Conservation (phyloP, 352 stramenopile species). For the Phytophthora pinifolia region DNA sequence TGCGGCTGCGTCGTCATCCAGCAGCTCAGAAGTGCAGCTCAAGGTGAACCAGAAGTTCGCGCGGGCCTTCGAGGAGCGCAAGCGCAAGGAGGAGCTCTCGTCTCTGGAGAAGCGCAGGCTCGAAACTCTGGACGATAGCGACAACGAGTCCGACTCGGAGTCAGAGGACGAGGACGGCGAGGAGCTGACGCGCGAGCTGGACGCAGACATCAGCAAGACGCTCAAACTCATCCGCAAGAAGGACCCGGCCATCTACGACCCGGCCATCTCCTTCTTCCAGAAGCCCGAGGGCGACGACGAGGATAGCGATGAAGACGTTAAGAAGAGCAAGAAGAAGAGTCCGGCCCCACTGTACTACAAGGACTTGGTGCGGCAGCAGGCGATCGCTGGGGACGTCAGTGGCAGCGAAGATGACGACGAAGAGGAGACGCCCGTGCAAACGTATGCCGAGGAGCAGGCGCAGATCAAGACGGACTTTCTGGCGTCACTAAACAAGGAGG, state of each 20-base stretch:
- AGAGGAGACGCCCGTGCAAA: constrained; percentile 37
- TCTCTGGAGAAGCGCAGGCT: constrained; percentile 45
- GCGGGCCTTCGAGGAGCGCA: constrained; percentile 66
- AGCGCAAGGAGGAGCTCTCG: constrained; percentile 82
- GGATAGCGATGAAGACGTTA: constrained; percentile 25
- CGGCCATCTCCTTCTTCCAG: constrained; percentile 89
- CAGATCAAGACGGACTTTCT: constrained; percentile 74
- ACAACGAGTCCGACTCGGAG: constrained; percentile 75
- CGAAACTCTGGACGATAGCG: constrained; percentile 35
- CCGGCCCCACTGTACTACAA: constrained; percentile 88
- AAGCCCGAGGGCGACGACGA: constrained; percentile 29
- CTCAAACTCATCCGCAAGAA: constrained; percentile 91
- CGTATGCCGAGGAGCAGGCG: constrained; percentile 71
- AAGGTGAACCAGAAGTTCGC: constrained; percentile 82
- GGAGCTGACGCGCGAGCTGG: constrained; percentile 68
- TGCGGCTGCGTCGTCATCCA: background rate
- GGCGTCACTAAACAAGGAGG: constrained; percentile 43
- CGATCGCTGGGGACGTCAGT: constrained; percentile 83
- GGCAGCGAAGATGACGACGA: constrained; percentile 70
- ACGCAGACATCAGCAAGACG: constrained; percentile 80
- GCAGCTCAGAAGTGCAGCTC: constrained; percentile 41
- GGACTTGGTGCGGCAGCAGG: constrained; percentile 95
- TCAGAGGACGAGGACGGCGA: constrained; percentile 86
- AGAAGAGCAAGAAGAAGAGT: constrained; percentile 39
- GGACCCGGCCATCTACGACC: constrained; percentile 93